Evolutionary conservation across 2,329 filamentous ascomycete genomes (phyloP).

Genomic region (Magnaporthales sp.): DNA sequence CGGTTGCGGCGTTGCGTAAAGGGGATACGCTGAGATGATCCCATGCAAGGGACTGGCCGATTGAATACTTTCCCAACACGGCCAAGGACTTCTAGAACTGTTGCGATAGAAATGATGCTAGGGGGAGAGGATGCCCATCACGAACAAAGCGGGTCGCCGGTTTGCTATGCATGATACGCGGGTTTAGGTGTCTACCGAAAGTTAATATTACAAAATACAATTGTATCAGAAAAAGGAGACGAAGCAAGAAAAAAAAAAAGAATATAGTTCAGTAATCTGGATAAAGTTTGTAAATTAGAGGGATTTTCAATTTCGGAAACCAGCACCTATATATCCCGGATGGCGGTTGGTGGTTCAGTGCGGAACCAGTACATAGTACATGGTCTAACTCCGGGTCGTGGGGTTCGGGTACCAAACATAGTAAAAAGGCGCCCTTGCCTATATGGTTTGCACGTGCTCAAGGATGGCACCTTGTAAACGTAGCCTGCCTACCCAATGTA

Average conservation of each 20-base stretch:
- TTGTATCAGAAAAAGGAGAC: too few species aligned
- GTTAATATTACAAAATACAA: too few species aligned
- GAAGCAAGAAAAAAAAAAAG: too few species aligned
- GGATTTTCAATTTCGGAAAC: background rate
- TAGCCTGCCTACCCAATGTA: background rate
- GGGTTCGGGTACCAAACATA: background rate
- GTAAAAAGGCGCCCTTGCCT: background rate
- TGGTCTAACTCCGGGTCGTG: background rate
- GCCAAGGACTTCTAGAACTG: background rate
- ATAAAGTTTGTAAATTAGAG: background rate
- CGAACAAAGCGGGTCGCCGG: background rate
- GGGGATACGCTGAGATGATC: too few species aligned
- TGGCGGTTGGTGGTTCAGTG: too few species aligned
- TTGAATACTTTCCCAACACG: background rate
- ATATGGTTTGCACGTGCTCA: too few species aligned
- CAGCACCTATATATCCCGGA: too few species aligned
- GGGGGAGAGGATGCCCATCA: background rate
- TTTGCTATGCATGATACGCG: too few species aligned
- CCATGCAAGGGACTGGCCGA: background rate
- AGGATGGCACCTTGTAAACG: too few species aligned
- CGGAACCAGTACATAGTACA: background rate
- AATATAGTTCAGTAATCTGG: background rate
- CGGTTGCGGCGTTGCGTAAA: background rate
- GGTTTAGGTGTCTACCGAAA: background rate
- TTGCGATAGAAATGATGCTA: background rate